Base-by-base conservation (phyloP, 2,329 filamentous ascomycete genomes). In the Colletotrichum incanum region DNA sequence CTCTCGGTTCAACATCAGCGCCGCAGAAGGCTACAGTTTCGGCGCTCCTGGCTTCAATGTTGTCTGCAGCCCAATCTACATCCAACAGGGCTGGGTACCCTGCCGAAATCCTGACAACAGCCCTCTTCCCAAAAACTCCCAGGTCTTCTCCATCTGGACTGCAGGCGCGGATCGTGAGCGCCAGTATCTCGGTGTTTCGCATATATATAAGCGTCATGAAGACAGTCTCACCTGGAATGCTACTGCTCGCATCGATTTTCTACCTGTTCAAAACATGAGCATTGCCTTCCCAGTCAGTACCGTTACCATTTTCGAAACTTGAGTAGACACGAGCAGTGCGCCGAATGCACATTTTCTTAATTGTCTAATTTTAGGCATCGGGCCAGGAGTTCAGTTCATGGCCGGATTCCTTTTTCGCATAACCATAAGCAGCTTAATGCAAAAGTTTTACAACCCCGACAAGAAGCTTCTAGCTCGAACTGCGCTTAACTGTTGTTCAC, bases 31-130 rank as follows among this genome's bases (percentile, higher is more conserved):
- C 49, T 79, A 79, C 75, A 58, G 70, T 4, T 4, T 45, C 16
- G 73, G 64, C 9, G 77, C 77, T 3, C 78, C 78, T 2, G 76
- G 67, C 31, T 79, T 79, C 75, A 62, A 75, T 37, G 78, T 77
- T 20, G 11, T 61, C 20, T 80, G 78, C 75, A 72, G 74, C 55
- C 74, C 76, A 39, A 64, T 78, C 45, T 76, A 76, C 71, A 74
- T 76, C 67, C 74, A 77, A 63, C 61, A 74, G 61, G 67, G 65
- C 37, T 79, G 75, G 75, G 28, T 74, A 2, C 50, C 73, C n/a
- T 80, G 78, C 75, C 67, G 45, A 43, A 65, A 61, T 18, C 68
- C 71, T 20, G 59, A 73, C 31, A 47, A 67, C 11, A 66, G 61
- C 56, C 69, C 67, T 3, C 34, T 63, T 23, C 26, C 65, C 5